Evolutionary conservation across 768 basidiomycete species (phyloP).

Genomic region (Tylopilus cervinicoccineus): DNA sequence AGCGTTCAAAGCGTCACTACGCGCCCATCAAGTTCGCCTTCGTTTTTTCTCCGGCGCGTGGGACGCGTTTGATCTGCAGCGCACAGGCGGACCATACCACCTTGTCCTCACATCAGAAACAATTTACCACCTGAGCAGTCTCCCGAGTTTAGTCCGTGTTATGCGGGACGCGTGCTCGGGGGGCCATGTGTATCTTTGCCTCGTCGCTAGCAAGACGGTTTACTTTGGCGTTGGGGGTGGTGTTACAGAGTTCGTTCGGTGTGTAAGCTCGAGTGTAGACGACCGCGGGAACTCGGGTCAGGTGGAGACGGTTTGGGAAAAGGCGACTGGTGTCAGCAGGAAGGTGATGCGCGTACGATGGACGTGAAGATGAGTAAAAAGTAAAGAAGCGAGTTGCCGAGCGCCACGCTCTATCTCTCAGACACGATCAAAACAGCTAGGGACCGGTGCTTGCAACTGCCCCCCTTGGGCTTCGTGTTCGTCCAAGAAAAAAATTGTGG

Average conservation of each 20-base stretch:
- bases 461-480: too few relatives aligned
- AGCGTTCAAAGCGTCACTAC: constrained; percentile 62
- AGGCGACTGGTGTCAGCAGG: constrained; percentile 65
- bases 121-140: constrained; percentile 70
- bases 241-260: constrained; percentile 63
- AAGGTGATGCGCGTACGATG: constrained; percentile 64
- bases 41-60: constrained; percentile 84
- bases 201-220: constrained; percentile 87
- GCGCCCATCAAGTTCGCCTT: constrained; percentile 50
- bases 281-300: constrained; percentile 28
- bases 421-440: not conserved
- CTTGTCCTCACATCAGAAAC: constrained; percentile 89
- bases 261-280: constrained; percentile 31
- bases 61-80: constrained; percentile 46
- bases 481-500: constrained; percentile 23
- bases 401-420: too few relatives aligned
- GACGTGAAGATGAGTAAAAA: constrained; percentile 21
- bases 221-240: constrained; percentile 98
- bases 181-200: constrained; percentile 39
- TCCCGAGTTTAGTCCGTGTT: constrained; percentile 55
- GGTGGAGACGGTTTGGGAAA: constrained; percentile 63
- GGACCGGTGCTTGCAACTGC: too few relatives aligned
- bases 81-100: constrained; percentile 48
- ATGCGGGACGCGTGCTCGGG: constrained; percentile 38
- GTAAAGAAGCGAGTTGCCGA: too few relatives aligned